Base-by-base conservation (phyloP, 1,284 basidiomycete genomes). In the Puccinia novopanici region DNA sequence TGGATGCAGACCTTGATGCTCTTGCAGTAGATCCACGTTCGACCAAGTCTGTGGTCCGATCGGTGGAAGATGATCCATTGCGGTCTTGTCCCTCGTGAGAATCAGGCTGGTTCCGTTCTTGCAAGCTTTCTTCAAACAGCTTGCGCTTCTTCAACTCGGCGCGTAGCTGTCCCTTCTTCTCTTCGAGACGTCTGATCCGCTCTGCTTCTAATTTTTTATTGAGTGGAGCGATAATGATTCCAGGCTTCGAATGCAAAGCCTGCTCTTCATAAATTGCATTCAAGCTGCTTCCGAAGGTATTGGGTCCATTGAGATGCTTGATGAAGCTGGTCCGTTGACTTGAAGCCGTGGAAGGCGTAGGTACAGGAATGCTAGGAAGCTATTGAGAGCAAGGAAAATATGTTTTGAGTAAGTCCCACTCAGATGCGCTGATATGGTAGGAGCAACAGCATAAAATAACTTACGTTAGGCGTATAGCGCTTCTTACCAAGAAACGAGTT, bases 401-500 rank as follows among this genome's bases (percentile, higher is more conserved):
- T 24, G 75, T 30, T n/a, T n/a, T n/a, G n/a, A n/a, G n/a, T n/a
- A n/a, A n/a, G n/a, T n/a, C n/a, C n/a, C n/a, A n/a, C n/a, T n/a
- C n/a, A n/a, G n/a, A n/a, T n/a, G n/a, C n/a, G n/a, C n/a, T n/a
- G n/a, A n/a, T n/a, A n/a, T n/a, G n/a, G n/a, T n/a, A n/a, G n/a
- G n/a, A n/a, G n/a, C n/a, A n/a, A n/a, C n/a, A n/a, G n/a, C n/a
- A n/a, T n/a, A n/a, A 68, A 67, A 55, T 37, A 5, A 57, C 80
- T 42, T 63, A 79, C 54, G 50, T 71, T 54, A 24, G 72, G 19
- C 82, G 80, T 55, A 27, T 27, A 42, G 75, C 81, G 71, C 77
- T 79, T 80, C 57, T 81, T 82, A 0, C 84, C 83, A 54, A 84
- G 82, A 30, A 83, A 83, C 3, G 84, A 80, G 2, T 85, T 84